These are phyloP conservation scores for Tieghemiomyces parasiticus DNA, from an alignment of 192 early-diverging fungal genomes.

Conservation along the genomic window DNA sequence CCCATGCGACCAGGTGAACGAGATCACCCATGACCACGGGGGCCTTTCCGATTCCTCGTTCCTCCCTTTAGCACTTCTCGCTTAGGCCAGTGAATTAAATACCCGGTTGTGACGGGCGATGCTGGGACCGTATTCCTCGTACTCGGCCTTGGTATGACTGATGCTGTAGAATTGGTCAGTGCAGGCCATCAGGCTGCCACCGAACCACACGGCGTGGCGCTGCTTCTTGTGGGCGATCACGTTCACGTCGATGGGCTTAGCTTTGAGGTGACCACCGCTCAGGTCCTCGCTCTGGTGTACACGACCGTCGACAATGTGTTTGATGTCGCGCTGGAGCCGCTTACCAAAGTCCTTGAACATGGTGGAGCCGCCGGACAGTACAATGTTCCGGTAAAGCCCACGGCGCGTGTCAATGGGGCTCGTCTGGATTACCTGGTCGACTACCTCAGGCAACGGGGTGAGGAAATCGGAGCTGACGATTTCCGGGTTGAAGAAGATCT, in stretches of 20 bases:
- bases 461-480: slow-evolving; percentile 92
- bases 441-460: slow-evolving; percentile 89
- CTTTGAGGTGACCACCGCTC: slow-evolving; percentile 52
- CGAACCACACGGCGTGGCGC: slow-evolving; percentile 98
- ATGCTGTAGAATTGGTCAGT: slow-evolving; percentile 78
- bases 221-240: slow-evolving; percentile 98
- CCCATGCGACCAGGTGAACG: no score
- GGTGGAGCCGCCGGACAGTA: slow-evolving; percentile 94
- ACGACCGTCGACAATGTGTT: slow-evolving; percentile 63
- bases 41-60: no score
- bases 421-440: slow-evolving; percentile 90
- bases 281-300: slow-evolving; percentile 57
- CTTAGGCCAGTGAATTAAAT: slow-evolving; percentile 42
- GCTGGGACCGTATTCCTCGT: slow-evolving; percentile 93
- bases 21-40: no score
- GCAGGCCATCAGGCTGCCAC: slow-evolving; percentile 85
- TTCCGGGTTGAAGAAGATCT: slow-evolving; percentile 99
- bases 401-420: slow-evolving; percentile 95
- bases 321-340: slow-evolving; percentile 90
- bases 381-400: slow-evolving; percentile 98
- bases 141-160: slow-evolving; percentile 96
- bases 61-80: no score
- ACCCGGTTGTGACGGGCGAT: slow-evolving; percentile 89
- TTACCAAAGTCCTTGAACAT: slow-evolving; percentile 98
- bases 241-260: slow-evolving; percentile 85